A percentile compares a stretch with the other conserved stretches of the same genome.
These are phyloP conservation scores for Oryza meridionalis DNA, from an alignment of 176 grass and related monocot genomes.

Conservation along the genomic window DNA sequence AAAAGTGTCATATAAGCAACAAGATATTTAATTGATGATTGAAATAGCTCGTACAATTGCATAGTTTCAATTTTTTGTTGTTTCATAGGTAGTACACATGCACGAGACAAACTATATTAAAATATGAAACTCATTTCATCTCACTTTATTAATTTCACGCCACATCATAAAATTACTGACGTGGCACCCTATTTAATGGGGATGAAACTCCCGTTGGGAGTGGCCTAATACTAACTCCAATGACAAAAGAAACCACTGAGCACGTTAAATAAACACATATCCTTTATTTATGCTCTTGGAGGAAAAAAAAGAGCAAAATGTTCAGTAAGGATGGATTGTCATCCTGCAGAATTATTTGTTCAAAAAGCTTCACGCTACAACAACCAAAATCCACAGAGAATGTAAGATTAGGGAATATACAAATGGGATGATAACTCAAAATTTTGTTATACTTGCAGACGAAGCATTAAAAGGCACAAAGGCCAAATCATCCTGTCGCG, in stretches of 20 bases:
- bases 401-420: constrained; percentile 35
- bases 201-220: no score
- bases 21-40: no score
- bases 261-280: neutral
- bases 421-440: constrained; percentile 19
- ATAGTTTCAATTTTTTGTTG: no score
- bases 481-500: neutral
- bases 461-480: constrained; percentile 1
- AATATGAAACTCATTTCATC: no score
- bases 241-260: neutral
- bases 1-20: no score
- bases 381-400: constrained; percentile 22
- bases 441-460: constrained; percentile 10
- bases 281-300: constrained; percentile 16
- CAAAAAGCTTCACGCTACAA: constrained; percentile 6
- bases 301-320: constrained; percentile 7
- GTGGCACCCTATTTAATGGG: no score
- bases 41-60: no score
- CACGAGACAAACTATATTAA: no score
- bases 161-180: no score
- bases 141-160: no score
- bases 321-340: constrained; percentile 3
- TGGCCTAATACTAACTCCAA: neutral
- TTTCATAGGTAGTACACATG: no score
- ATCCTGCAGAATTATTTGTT: constrained; percentile 39